Evolutionary conservation across 2,329 filamentous ascomycete genomes (phyloP).

Genomic region (Xylaria sp.): DNA sequence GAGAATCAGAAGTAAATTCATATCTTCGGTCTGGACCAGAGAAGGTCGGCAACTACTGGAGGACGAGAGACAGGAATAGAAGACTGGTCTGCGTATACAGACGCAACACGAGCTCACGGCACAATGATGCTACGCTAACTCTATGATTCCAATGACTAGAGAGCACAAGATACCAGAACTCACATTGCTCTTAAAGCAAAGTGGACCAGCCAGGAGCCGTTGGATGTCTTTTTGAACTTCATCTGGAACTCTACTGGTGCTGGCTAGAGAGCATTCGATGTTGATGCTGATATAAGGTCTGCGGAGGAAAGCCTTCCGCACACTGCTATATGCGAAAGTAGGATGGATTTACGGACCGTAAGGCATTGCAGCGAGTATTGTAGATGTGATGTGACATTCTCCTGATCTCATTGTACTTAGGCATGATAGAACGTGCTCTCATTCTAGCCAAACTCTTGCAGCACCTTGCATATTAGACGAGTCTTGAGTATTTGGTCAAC

Average conservation of each 20-base stretch:
- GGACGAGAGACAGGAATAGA: neutral
- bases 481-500: too few species aligned
- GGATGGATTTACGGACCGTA: constrained; percentile 3
- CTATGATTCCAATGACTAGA: neutral
- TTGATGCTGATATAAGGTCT: constrained; percentile 22
- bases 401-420: too few species aligned
- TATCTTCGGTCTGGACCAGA: constrained; percentile 2
- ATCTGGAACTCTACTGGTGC: too few species aligned
- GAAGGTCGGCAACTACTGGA: neutral
- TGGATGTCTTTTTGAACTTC: neutral
- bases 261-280: too few species aligned
- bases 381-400: neutral
- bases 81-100: neutral
- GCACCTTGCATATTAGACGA: neutral
- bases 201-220: neutral
- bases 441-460: neutral
- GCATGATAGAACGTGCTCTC: neutral
- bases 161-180: neutral
- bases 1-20: constrained; percentile 20
- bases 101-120: neutral
- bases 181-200: neutral
- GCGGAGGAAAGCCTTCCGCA: constrained; percentile 23
- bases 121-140: neutral
- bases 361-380: neutral
- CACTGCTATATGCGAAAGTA: constrained; percentile 10